Percentiles rank a stretch among this genome's conserved stretches.
phyloP scores from a whole-genome alignment of 1,139 yeast genomes.

The Diutina siamensis region DNA sequence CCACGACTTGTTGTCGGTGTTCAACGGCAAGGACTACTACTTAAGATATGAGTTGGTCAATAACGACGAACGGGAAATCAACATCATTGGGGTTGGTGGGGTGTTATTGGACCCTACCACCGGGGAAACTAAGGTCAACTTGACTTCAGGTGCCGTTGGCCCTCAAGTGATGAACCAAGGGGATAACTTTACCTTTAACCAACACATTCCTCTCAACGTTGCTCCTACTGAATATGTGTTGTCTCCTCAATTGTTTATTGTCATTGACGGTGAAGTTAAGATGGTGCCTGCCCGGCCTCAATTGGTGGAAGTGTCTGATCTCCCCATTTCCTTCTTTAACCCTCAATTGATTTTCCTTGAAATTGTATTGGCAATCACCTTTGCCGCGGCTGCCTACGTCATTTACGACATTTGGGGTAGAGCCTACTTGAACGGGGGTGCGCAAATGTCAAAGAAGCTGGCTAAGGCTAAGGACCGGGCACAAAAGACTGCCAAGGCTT shows the following conservation, averaged over 20 bases:
- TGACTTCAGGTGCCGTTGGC: conserved; percentile 57
- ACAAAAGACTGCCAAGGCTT: conserved; percentile 16
- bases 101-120: conserved; percentile 45
- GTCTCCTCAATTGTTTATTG: conserved; percentile 48
- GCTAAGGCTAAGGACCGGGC: conserved; percentile 13
- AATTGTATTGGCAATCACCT: conserved; percentile 36
- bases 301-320: conserved; percentile 49
- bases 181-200: conserved; percentile 36
- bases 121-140: conserved; percentile 42
- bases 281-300: conserved; percentile 49
- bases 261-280: conserved; percentile 40
- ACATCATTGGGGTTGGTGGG: conserved; percentile 70
- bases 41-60: not conserved
- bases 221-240: conserved; percentile 48
- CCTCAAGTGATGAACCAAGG: conserved; percentile 46
- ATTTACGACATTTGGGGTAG: conserved; percentile 35
- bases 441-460: conserved; percentile 17
- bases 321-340: conserved; percentile 56
- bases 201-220: conserved; percentile 44
- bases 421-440: conserved; percentile 26
- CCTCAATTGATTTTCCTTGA: conserved; percentile 62
- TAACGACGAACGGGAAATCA: conserved; percentile 11
- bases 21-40: conserved; percentile 1
- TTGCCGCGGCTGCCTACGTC: conserved; percentile 41
- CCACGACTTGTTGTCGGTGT: not conserved